phyloP scores from a whole-genome alignment of 371 early-diverging fungal genomes.

The Actinomortierella ambigua region DNA sequence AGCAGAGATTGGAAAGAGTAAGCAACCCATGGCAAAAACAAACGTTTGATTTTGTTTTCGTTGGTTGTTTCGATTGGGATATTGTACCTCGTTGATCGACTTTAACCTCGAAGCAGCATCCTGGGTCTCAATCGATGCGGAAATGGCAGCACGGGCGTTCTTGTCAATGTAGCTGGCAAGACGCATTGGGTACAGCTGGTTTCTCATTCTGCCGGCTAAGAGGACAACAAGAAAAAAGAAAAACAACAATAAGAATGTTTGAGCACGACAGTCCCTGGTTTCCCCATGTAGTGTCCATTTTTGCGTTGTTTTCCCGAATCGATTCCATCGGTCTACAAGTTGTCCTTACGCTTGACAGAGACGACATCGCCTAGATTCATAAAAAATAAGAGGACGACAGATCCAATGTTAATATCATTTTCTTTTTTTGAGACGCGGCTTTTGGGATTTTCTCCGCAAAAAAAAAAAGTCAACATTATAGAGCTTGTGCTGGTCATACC shows the following conservation, averaged over 20 bases:
- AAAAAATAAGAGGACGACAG: background rate
- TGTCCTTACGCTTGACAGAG: conserved; percentile 32
- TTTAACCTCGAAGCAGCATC: conserved; percentile 21
- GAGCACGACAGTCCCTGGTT: no score
- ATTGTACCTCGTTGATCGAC: conserved; percentile 22
- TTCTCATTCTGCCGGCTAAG: conserved; percentile 45
- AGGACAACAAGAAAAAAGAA: background rate
- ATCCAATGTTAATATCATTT: no score
- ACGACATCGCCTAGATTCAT: conserved; percentile 34
- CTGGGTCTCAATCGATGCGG: conserved; percentile 21
- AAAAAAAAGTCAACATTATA: no score
- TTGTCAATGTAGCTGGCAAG: conserved; percentile 39
- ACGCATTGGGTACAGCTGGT: conserved; percentile 38
- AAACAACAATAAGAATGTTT: background rate
- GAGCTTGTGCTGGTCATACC: conserved; percentile 18
- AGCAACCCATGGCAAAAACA: no score
- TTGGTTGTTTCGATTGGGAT: background rate
- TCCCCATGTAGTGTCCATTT: no score
- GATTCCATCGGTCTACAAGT: no score
- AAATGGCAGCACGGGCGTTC: conserved; percentile 18
- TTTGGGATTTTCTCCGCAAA: no score
- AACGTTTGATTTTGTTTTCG: background rate
- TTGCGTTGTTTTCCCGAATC: no score
- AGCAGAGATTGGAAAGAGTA: no score
- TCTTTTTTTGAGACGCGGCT: no score